Evolutionary conservation across 257 asterid genomes (phyloP).

Genomic region (Ilex asprella): DNA sequence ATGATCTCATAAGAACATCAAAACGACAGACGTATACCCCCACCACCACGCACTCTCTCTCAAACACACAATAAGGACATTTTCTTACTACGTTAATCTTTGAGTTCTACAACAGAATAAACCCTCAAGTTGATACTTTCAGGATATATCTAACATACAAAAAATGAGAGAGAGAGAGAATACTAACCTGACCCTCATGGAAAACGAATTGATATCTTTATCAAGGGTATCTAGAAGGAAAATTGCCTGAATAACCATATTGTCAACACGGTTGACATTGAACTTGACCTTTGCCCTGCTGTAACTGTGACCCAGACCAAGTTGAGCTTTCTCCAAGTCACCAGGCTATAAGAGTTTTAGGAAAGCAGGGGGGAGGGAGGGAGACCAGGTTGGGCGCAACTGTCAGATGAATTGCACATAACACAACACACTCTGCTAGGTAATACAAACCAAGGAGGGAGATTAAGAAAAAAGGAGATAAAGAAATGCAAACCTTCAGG

Average conservation of each 20-base stretch:
- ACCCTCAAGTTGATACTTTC: too few species aligned
- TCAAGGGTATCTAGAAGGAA: conserved; percentile 94
- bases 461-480: not conserved
- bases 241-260: conserved; percentile 95
- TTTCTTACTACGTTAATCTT: too few species aligned
- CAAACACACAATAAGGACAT: too few species aligned
- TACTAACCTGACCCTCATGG: conserved; percentile 90
- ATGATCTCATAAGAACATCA: too few species aligned
- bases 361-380: not conserved
- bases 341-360: conserved; percentile 43
- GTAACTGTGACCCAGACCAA: conserved; percentile 89
- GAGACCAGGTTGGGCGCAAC: too few species aligned
- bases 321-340: conserved; percentile 91
- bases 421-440: too few species aligned
- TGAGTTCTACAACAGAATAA: too few species aligned
- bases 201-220: conserved; percentile 80
- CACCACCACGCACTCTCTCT: too few species aligned
- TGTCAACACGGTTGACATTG: conserved; percentile 93
- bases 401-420: too few species aligned
- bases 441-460: not conserved
- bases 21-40: too few species aligned
- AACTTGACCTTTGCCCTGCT: conserved; percentile 97
- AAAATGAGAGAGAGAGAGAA: not conserved
- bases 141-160: too few species aligned
- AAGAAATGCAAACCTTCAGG: conserved; percentile 52